Base-by-base conservation (phyloP, 1,139 yeast species). In the Candida smagusa region DNA sequence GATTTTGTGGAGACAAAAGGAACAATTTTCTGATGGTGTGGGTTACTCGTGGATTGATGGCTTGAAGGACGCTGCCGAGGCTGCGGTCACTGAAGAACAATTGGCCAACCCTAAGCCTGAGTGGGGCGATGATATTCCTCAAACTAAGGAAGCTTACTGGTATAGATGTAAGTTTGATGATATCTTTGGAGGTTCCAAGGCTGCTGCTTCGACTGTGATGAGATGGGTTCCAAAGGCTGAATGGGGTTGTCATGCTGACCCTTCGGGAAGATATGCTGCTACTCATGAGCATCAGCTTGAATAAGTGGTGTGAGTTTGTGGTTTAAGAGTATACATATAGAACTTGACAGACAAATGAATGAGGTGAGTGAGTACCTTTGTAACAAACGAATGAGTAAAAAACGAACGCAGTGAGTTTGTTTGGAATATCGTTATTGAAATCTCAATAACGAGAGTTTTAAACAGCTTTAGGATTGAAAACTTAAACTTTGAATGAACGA, bases 191-290 rank as follows among this genome's bases (percentile, higher is more conserved):
- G 83, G 88, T 42, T 80, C 84, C 53, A 77, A 81, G 63, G 92
- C 96, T 52, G 98, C 96, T 52, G 97, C 97, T 45, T 70, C 81
- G 34, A 92, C 98, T 16, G 98, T 92, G 45, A 89, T 87, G 96
- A 84, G 98, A 77, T 92, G 99, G 99, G 72, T 92, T 65, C 99
- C 99, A 62, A 92, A 94, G 78, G 97, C 97, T 48, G 98, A 92
- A 67, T 92, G 99, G 99, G 98, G 98, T 47, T 92, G 98, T 71
- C 90, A 90, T 59, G 95, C 84, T 53, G 99, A 92, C 67, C 98
- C 99, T 38, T 85, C 96, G 41, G 99, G 99, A 49, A 87, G 99
- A 73, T 90, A 76, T 59, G 97, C 95, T 51, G 79, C 85, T 68
- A 81, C 85, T 52, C 98, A 92, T 65, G 89, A 84, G 42, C 63